These are phyloP conservation scores for Xylariaceae sp. DNA, from an alignment of 2,329 filamentous ascomycete species.

Conservation along the genomic window DNA sequence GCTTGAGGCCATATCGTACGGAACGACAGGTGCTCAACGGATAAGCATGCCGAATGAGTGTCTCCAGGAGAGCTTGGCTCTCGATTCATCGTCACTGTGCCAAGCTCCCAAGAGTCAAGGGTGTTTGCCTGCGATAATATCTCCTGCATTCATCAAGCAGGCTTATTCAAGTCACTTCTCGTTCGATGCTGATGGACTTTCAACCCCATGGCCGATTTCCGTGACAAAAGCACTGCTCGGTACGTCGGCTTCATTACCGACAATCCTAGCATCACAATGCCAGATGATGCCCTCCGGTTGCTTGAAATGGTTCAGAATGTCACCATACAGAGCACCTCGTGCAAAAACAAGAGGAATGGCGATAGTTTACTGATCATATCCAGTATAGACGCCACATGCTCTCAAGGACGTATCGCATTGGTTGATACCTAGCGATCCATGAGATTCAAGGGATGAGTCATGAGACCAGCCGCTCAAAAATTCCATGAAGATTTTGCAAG, in stretches of 20 bases:
- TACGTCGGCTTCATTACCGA: background rate
- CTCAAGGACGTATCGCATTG: no score
- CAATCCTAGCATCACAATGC: background rate
- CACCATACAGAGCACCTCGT: no score
- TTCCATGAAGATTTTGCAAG: no score
- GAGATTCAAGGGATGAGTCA: no score
- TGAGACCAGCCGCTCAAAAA: no score
- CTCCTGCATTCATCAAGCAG: no score
- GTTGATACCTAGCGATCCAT: no score
- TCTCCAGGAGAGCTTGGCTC: background rate
- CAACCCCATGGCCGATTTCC: background rate
- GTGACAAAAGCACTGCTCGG: background rate
- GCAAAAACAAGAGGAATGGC: no score
- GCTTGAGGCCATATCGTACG: no score
- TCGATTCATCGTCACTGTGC: background rate
- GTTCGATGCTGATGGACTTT: background rate
- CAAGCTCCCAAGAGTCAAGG: background rate
- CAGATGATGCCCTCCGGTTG: background rate
- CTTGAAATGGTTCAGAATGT: no score
- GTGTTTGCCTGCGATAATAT: background rate
- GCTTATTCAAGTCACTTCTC: background rate
- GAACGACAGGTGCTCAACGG: background rate
- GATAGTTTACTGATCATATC: no score
- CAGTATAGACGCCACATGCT: no score
- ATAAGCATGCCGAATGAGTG: background rate